Evolutionary conservation across 2,329 filamentous ascomycete species (phyloP).

Genomic region (Trichoderma guizhouense): DNA sequence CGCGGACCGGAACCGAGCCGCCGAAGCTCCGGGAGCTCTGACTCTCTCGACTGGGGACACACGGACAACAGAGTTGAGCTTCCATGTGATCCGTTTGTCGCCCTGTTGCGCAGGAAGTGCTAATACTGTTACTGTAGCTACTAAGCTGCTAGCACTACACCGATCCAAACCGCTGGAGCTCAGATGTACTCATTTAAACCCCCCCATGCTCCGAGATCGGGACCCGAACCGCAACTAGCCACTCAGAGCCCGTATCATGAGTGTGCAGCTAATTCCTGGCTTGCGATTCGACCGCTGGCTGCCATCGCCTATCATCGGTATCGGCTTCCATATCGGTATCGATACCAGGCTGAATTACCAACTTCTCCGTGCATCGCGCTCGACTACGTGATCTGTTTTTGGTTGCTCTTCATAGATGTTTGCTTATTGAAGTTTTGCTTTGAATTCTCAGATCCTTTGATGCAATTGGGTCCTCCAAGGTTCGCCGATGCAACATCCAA

Average conservation of each 20-base stretch:
- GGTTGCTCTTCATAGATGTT: neutral
- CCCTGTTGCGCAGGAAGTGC: neutral
- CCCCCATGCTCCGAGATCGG: conserved; percentile 4
- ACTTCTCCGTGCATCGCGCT: neutral
- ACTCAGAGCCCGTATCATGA: neutral
- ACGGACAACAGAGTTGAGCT: neutral
- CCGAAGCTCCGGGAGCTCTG: conserved; percentile 6
- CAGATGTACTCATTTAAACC: neutral
- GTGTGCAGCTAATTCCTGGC: neutral
- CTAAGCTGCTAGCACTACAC: neutral
- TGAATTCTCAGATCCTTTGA: no score
- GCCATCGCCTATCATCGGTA: neutral
- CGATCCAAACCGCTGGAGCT: neutral
- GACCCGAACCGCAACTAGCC: neutral
- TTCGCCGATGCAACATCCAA: neutral
- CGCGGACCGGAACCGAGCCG: neutral
- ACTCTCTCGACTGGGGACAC: neutral
- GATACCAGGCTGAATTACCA: neutral
- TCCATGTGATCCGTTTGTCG: neutral
- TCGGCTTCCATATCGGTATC: neutral
- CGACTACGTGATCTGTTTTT: neutral
- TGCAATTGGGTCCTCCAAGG: neutral
- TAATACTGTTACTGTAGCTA: neutral
- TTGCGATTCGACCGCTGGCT: neutral
- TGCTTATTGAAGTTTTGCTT: neutral